Percentiles rank a stretch among this genome's conserved stretches.
Evolutionary conservation across 495 filamentous ascomycete genomes (phyloP).

Genomic region (Penicillium nucicola): DNA sequence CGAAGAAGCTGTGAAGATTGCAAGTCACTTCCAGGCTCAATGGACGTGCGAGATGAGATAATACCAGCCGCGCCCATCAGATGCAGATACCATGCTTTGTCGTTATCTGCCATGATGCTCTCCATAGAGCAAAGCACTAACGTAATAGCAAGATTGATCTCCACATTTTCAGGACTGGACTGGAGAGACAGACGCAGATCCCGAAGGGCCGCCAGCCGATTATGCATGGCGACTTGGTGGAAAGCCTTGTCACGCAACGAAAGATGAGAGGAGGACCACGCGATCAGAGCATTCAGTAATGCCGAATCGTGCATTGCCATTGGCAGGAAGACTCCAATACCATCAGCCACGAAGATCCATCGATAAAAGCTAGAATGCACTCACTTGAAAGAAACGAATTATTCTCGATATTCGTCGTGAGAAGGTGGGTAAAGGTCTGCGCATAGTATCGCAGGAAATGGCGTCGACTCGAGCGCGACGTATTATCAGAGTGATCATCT

Average conservation of each 20-base stretch:
- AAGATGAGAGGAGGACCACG: constrained; percentile 13
- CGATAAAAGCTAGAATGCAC: neutral
- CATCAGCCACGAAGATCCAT: neutral
- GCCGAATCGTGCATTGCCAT: constrained; percentile 14
- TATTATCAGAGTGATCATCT: constrained; percentile 12
- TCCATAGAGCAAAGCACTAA: constrained; percentile 13
- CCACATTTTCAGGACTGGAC: constrained; percentile 4
- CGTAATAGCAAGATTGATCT: constrained; percentile 11
- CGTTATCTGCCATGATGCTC: constrained; percentile 14
- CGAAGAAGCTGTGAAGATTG: neutral
- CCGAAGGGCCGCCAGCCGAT: constrained; percentile 5
- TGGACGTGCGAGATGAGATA: constrained; percentile 1
- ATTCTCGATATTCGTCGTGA: constrained; percentile 15
- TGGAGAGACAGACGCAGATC: constrained; percentile 4
- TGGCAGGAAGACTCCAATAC: constrained; percentile 3
- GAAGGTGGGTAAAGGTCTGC: constrained; percentile 10
- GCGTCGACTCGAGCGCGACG: constrained; percentile 6
- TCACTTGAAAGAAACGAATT: constrained; percentile 11
- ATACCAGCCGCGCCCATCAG: constrained; percentile 6
- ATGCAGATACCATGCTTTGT: constrained; percentile 11
- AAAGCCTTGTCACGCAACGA: constrained; percentile 9
- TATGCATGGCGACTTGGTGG: constrained; percentile 9
- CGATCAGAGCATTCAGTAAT: constrained; percentile 8
- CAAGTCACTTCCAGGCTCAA: neutral
- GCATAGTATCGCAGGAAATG: constrained; percentile 15